These are phyloP conservation scores for Xylaria sp. DNA, from an alignment of 2,329 filamentous ascomycete species.

Conservation along the genomic window DNA sequence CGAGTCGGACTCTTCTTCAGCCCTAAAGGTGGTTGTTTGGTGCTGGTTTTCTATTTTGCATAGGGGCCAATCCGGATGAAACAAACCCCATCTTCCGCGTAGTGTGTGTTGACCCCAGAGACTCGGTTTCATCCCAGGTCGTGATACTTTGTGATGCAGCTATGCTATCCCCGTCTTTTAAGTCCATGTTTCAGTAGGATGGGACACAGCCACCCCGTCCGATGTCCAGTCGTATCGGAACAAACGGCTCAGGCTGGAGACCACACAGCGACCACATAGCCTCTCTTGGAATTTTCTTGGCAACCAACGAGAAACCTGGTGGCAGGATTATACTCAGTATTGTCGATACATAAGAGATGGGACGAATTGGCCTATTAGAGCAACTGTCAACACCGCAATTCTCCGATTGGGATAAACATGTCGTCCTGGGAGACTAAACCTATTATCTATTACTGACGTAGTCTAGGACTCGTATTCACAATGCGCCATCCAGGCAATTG, in stretches of 20 bases:
- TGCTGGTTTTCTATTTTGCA: not conserved
- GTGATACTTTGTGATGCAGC: conserved; percentile 6
- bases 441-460: conserved; percentile 9
- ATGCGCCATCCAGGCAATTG: not conserved
- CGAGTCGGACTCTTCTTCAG: not conserved
- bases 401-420: conserved; percentile 1
- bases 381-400: not conserved
- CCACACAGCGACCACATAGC: conserved; percentile 14
- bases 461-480: not conserved
- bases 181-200: conserved; percentile 27
- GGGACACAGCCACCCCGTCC: conserved; percentile 20
- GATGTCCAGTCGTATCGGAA: conserved; percentile 22
- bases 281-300: conserved; percentile 7
- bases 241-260: conserved; percentile 14
- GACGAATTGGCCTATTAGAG: conserved; percentile 11
- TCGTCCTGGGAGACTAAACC: not conserved
- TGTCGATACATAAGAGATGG: not conserved
- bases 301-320: not conserved
- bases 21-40: not conserved
- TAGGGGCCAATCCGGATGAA: conserved; percentile 8
- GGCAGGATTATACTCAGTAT: no score
- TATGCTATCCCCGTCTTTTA: conserved; percentile 25
- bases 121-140: conserved; percentile 24
- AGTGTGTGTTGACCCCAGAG: conserved; percentile 6
- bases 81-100: conserved; percentile 4